phyloP scores from a whole-genome alignment of 345 rosid species.

The Syzygium oleosum region DNA sequence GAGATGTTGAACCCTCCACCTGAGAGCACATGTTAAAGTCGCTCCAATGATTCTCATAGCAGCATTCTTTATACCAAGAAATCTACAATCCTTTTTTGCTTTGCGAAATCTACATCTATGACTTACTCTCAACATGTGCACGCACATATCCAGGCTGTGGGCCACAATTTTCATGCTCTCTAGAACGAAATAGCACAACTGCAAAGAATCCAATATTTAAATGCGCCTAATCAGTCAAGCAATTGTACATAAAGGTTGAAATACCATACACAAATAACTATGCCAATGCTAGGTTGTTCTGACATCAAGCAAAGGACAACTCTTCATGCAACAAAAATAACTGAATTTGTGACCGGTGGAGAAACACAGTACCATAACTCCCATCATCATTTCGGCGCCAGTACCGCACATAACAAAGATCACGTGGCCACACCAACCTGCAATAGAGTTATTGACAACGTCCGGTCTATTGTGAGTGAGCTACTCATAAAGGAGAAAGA shows the following conservation, averaged over 20 bases:
- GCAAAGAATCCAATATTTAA: background rate
- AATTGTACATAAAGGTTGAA: background rate
- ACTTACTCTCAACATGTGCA: slow-evolving; percentile 95
- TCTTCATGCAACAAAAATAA: background rate
- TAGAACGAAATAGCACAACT: slow-evolving; percentile 97
- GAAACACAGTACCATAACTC: slow-evolving; percentile 66
- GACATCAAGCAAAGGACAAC: background rate
- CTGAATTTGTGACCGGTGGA: background rate
- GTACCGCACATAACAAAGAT: slow-evolving; percentile 98
- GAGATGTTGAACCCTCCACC: slow-evolving; percentile 98
- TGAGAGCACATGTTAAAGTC: slow-evolving; percentile 27
- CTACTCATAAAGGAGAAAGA: background rate
- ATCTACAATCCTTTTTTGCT: background rate
- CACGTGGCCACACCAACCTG: slow-evolving; percentile 99
- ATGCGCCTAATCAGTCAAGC: background rate
- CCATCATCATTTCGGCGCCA: slow-evolving; percentile 99
- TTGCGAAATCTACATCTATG: background rate
- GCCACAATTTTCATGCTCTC: slow-evolving; percentile 91
- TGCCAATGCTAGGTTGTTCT: background rate
- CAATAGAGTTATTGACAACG: slow-evolving; percentile 2
- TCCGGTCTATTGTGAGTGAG: background rate
- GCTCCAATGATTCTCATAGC: background rate
- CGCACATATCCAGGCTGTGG: slow-evolving; percentile 93
- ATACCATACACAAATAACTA: background rate
- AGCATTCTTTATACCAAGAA: background rate